Evolutionary conservation across 257 asterid species (phyloP), one percentile per base, ranked within the genome.

Genomic region (Catharanthus roseus): DNA sequence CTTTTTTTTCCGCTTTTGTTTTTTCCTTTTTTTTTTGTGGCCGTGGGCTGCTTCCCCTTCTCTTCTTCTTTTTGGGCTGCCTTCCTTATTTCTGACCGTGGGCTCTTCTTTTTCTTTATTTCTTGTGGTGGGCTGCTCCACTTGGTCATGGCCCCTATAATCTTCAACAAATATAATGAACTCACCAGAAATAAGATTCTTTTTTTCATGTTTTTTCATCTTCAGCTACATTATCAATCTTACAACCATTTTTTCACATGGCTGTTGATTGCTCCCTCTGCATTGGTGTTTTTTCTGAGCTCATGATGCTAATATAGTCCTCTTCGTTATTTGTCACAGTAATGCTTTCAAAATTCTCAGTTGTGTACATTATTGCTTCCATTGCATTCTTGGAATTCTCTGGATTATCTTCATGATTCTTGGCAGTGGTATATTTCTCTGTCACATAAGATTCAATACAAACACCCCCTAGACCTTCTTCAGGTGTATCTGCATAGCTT

Each of bases 231-330:
- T 49, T 24, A 19, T 49, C 55, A 7, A 54, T 33, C 53, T 66
- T 50, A 8, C 41, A 61, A 62, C 16, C 12, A 49, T 50, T 49
- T 24, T 26, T 26, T 16, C n/a, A 49, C 36, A 49, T 62, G 24
- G 54, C 41, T 16, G 21, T n/a, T 58, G 26, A 45, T 53, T 73
- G 71, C 67, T 55, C 66, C n/a, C 65, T 64, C 65, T 18, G 63
- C 38, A 23, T 23, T 19, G 13, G 2, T 2, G 36, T 39, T 36
- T 11, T 26, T 11, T 2, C 23, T 0, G 38, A n/a, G 38, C 16
- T 34, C 28, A 39, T 15, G 42, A 16, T 26, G 62, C 28, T 15
- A 39, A 34, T 54, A 24, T 21, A 5, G 18, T 39, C 74, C 67
- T 70, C 74, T 69, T n/a, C 65, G 2, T 63, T 38, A 8, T 31